A percentile compares a stretch with the other conserved stretches of the same genome.
phyloP scores from a whole-genome alignment of 129 eudicot genomes.

The Sambucus nigra region DNA sequence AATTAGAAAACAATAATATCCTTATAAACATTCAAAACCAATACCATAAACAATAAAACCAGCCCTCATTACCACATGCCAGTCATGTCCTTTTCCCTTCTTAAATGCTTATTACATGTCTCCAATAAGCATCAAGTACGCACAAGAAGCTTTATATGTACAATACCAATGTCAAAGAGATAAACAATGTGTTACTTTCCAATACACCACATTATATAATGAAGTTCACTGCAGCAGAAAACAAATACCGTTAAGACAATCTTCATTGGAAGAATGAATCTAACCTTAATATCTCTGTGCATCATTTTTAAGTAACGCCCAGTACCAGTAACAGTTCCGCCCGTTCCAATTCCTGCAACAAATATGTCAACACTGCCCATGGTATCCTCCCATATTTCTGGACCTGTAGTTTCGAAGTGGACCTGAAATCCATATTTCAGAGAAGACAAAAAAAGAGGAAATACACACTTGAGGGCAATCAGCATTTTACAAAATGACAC shows the following conservation, averaged over 20 bases:
- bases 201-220: not conserved
- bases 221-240: not conserved
- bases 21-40: no score
- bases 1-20: no score
- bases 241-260: no score
- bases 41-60: no score
- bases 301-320: constrained; percentile 26
- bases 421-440: constrained; percentile 16
- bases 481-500: no score
- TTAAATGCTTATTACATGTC: no score
- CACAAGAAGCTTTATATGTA: not conserved
- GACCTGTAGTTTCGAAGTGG: constrained; percentile 32
- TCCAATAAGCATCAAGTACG: no score
- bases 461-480: no score
- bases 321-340: constrained; percentile 28
- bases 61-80: no score
- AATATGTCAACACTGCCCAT: constrained; percentile 22
- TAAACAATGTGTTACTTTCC: not conserved
- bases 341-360: constrained; percentile 31
- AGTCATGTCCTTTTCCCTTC: no score
- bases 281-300: constrained; percentile 23
- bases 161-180: not conserved
- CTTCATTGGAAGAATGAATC: not conserved
- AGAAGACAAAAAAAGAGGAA: no score
- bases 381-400: constrained; percentile 39